phyloP scores from a whole-genome alignment of 345 rosid species.

The Kernera saxatilis region DNA sequence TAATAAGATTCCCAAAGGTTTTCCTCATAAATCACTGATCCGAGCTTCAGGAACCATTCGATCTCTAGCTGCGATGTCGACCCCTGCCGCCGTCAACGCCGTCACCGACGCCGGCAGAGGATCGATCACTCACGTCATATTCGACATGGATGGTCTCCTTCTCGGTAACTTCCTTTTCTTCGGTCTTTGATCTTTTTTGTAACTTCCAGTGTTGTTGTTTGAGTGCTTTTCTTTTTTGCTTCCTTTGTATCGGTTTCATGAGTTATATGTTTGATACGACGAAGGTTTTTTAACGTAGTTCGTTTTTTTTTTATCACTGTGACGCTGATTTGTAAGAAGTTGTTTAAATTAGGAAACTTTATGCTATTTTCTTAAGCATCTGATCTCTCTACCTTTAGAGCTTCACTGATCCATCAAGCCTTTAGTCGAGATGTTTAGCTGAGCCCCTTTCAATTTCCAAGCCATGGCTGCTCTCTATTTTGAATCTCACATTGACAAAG shows the following conservation, averaged over 20 bases:
- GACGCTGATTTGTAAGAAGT: background rate
- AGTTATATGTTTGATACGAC: background rate
- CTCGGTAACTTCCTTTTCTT: slow-evolving; percentile 43
- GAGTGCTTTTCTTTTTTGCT: background rate
- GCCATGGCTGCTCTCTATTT: background rate
- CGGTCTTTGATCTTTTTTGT: background rate
- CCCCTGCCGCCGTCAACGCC: background rate
- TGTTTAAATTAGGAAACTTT: background rate
- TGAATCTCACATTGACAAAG: background rate
- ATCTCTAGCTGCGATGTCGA: slow-evolving; percentile 5
- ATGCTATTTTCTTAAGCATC: background rate
- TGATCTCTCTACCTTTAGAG: background rate
- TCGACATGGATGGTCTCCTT: slow-evolving; percentile 98
- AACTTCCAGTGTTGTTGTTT: background rate
- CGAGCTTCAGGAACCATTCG: background rate
- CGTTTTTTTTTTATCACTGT: background rate
- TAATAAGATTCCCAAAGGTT: background rate
- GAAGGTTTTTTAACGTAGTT: background rate
- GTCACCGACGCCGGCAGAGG: slow-evolving; percentile 31
- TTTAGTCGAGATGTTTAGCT: background rate
- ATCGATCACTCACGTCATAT: slow-evolving; percentile 73
- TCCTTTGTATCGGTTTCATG: background rate
- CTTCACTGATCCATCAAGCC: background rate
- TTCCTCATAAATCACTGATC: background rate
- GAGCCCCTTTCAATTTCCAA: no score